These are phyloP conservation scores for Chimonanthus praecox DNA, from an alignment of 164 flowering plant species.

Conservation along the genomic window DNA sequence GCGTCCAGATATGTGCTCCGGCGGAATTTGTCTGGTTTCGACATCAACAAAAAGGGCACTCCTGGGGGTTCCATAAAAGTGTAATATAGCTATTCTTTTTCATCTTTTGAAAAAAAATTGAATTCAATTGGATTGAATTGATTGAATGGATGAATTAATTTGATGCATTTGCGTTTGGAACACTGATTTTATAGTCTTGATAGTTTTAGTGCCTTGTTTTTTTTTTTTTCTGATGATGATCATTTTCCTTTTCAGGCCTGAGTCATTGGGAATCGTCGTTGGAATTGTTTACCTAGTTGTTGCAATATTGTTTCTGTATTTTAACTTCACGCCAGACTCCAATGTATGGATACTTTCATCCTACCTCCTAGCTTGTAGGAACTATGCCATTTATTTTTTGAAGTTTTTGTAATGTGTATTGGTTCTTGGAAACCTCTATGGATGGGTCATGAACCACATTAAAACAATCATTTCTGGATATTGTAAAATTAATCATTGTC, in stretches of 20 bases:
- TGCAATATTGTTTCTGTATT: constrained; percentile 70
- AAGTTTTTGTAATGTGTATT: background rate
- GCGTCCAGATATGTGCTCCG: constrained; percentile 62
- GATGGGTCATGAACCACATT: background rate
- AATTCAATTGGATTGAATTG: background rate
- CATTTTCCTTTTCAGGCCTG: constrained; percentile 59
- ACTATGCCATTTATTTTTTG: background rate
- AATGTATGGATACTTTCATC: constrained; percentile 41
- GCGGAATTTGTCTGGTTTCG: constrained; percentile 70
- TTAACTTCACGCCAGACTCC: constrained; percentile 82
- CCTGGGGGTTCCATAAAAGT: constrained; percentile 80
- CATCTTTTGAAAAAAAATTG: background rate
- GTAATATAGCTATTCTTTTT: constrained; percentile 25
- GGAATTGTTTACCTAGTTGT: constrained; percentile 77
- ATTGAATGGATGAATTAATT: background rate
- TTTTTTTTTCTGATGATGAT: background rate
- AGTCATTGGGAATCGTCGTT: constrained; percentile 88
- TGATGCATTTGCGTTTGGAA: background rate
- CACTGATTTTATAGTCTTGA: background rate
- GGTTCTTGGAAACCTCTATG: background rate
- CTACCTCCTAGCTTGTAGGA: background rate
- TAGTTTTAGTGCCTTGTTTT: background rate
- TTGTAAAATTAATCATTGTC: no score
- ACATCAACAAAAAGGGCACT: constrained; percentile 88
- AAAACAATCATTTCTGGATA: no score